Evolutionary conservation across 2,329 filamentous ascomycete species (phyloP), one percentile per base, ranked within the genome.

Genomic region (Alternaria tenuissima): DNA sequence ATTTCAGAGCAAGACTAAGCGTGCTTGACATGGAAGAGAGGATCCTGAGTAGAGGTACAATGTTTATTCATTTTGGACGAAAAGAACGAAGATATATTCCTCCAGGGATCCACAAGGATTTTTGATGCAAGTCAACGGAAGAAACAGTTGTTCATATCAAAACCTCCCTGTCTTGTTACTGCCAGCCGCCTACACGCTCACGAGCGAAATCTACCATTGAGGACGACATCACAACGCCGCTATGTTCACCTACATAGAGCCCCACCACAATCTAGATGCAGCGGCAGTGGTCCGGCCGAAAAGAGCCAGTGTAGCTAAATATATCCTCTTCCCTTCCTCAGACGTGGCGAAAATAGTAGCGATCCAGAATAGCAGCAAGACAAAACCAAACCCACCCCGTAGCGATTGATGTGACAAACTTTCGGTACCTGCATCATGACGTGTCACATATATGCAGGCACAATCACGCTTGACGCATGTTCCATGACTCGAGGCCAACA

Each of bases 341-440:
- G 12, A 16, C 18, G 18, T 34, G 44, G 44, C 28, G 28, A 11
- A 34, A 48, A 48, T 48, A 48, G 44, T 28, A 48, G 32, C 28
- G 11, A 48, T 32, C 24, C 24, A 26, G 24, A 26, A 26, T 26
- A 26, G 24, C 24, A 26, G 24, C 24, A 26, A 26, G 24, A n/a
- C 44, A 48, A 48, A 48, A 20, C 44, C 28, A 34, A 34, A 22
- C 28, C 30, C 24, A 26, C 44, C 12, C 44, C 12, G 44, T 48
- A 26, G 44, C 44, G n/a, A 34, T 48, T 16, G 28, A 34, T 34
- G 44, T 48, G 44, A 48, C 44, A 32, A 34, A 32, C 28, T 48
- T 32, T 48, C 28, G 44, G 44, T 48, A 48, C 44, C 44, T 48
- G 44, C 44, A 34, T 48, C 28, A 28, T 48, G 44, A 48, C 44